Conservation (phyloP, 371 early-diverging fungal genomes). For the Haplosporangium sp. region DNA sequence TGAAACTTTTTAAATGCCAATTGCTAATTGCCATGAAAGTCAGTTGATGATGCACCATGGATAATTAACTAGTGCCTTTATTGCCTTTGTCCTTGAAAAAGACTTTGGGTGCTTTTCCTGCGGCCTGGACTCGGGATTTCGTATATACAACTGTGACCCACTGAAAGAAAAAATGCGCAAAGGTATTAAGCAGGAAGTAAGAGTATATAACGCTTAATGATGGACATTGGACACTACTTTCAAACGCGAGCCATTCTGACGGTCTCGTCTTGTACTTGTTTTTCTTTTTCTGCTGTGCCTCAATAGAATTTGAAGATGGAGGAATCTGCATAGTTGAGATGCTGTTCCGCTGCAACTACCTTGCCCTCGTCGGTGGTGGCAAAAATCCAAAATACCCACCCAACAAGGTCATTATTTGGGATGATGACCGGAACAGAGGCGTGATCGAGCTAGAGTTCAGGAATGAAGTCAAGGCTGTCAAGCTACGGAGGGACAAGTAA, state of each 20-base stretch:
- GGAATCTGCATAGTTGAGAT: slow-evolving; percentile 95
- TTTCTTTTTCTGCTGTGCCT: neutral
- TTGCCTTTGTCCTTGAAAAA: slow-evolving; percentile 4
- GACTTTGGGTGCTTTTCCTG: slow-evolving; percentile 95
- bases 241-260: neutral
- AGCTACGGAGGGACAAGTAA: slow-evolving; percentile 83
- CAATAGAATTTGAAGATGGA: slow-evolving; percentile 81
- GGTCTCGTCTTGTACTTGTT: neutral
- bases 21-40: no score
- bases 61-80: neutral
- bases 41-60: no score
- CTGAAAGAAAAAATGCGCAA: slow-evolving; percentile 83
- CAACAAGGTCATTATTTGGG: slow-evolving; percentile 93
- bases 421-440: slow-evolving; percentile 80
- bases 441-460: slow-evolving; percentile 86
- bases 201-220: neutral
- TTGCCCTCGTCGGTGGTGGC: slow-evolving; percentile 97
- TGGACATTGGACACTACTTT: no score
- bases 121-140: slow-evolving; percentile 91
- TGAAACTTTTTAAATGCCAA: neutral
- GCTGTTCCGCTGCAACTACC: slow-evolving; percentile 93
- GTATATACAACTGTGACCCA: slow-evolving; percentile 95
- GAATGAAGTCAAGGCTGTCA: slow-evolving; percentile 84
- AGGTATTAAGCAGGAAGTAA: slow-evolving; percentile 59
- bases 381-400: slow-evolving; percentile 86